These are phyloP conservation scores for Secale cereale DNA, from an alignment of 176 grass and related monocot species.

Conservation along the genomic window DNA sequence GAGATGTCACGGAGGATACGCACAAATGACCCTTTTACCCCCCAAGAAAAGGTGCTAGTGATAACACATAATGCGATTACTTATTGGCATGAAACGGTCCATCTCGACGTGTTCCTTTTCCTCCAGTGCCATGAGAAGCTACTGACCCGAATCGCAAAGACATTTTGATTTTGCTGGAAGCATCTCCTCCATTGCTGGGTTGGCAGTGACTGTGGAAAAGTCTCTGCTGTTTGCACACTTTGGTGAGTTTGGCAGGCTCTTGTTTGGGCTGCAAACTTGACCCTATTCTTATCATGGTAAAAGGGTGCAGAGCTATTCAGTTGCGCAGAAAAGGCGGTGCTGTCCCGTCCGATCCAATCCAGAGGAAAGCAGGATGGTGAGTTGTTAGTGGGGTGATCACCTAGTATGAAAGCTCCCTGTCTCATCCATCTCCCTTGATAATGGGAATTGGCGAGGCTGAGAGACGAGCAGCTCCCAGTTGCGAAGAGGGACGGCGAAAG, in stretches of 20 bases:
- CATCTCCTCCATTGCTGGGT: background rate
- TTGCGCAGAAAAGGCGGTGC: background rate
- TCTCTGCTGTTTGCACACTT: background rate
- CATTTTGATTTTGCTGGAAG: background rate
- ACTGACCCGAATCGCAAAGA: background rate
- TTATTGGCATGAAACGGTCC: background rate
- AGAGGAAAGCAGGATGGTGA: constrained; percentile 14
- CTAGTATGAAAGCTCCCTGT: constrained; percentile 25
- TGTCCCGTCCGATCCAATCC: constrained; percentile 25
- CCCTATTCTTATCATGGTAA: background rate
- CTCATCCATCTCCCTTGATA: constrained; percentile 28
- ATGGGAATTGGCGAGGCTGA: background rate
- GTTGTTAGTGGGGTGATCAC: constrained; percentile 25
- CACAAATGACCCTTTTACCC: constrained; percentile 4
- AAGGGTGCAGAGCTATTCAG: constrained; percentile 5
- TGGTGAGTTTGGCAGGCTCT: background rate
- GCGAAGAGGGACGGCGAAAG: background rate
- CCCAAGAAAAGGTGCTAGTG: background rate
- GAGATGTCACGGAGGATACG: background rate
- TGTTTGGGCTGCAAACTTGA: constrained; percentile 4
- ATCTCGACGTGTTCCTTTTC: background rate
- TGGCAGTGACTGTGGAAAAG: constrained; percentile 1
- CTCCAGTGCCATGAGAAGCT: constrained; percentile 18
- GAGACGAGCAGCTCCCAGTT: background rate
- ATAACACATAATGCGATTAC: background rate